Evolutionary conservation across 2,329 filamentous ascomycete species (phyloP), one percentile per base, ranked within the genome.

Genomic region (Claviceps pazoutovae): DNA sequence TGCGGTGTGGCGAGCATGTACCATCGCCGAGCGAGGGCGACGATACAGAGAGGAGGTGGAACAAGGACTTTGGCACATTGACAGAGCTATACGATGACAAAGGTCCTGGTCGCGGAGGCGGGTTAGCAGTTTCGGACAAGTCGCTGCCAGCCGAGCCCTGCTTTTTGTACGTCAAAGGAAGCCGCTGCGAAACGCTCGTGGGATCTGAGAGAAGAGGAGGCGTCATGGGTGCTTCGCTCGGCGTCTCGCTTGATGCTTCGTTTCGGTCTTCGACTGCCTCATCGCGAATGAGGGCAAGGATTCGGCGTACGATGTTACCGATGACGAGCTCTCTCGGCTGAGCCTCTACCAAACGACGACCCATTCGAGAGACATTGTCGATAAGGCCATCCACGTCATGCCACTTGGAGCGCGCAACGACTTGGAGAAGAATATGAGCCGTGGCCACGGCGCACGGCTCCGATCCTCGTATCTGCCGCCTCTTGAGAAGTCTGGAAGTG

Each of bases 311-410:
- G 59, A 98, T 90, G 63, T 98, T 98, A 50, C 89, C 91, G 45
- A 96, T 88, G 5, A 89, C 88, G 59, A 95, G 83, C 70, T 97
- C 93, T 55, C 85, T 80, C 16, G 91, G 91, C 61, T 95, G 88
- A 7, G 93, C 90, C 51, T 84, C 80, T 38, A 86, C 83, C 44
- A 98, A 75, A 51, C 82, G 80, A 59, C 82, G 78, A 52, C 93
- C 93, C 23, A 91, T 82, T 54, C 82, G 78, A 57, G 86, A 83
- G 55, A 98, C 83, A 57, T 87, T 83, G 59, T 84, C 79, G 54
- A 97, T 80, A 49, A 98, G 80, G 61, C 84, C 82, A 48, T 82
- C 79, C 46, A 89, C 83, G 65, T 91, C 85, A 55, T 78, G 76
- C 71, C 84, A 90, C 65, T 84, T 86, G 59, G 85, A 86, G 57